A percentile compares a stretch with the other conserved stretches of the same genome.
Conservation (phyloP, 768 basidiomycete species). For the Gautieria morchelliformis region DNA sequence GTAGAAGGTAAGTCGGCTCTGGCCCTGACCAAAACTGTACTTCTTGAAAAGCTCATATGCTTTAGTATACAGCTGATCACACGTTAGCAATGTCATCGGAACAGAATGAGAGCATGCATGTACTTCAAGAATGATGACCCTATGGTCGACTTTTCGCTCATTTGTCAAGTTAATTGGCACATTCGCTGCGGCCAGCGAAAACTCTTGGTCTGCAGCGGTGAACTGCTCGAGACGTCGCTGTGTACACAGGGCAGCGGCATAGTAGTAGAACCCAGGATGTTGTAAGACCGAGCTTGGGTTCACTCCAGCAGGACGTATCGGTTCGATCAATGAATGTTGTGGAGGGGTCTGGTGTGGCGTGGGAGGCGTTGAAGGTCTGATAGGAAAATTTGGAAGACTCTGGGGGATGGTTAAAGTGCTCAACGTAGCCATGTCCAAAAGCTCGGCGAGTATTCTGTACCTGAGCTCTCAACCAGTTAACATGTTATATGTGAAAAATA, state of each 20-base stretch:
- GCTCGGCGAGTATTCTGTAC: conserved; percentile 82
- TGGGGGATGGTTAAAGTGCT: conserved; percentile 48
- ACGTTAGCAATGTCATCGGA: not conserved
- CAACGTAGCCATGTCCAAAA: conserved; percentile 66
- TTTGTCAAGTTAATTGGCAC: conserved; percentile 57
- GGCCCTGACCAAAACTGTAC: conserved; percentile 43
- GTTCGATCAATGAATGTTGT: conserved; percentile 30
- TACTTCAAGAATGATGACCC: conserved; percentile 76
- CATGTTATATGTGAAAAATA: not conserved
- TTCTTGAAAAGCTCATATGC: conserved; percentile 91
- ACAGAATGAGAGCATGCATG: conserved; percentile 12
- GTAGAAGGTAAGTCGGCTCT: conserved; percentile 76
- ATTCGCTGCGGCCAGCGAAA: conserved; percentile 6
- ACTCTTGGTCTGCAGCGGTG: conserved; percentile 8
- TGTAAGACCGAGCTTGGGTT: conserved; percentile 80
- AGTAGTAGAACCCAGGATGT: conserved; percentile 90
- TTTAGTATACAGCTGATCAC: conserved; percentile 75
- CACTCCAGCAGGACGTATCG: conserved; percentile 51
- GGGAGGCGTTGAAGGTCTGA: conserved; percentile 6
- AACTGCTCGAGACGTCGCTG: conserved; percentile 67
- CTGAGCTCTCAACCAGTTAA: conserved; percentile 28
- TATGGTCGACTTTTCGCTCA: conserved; percentile 89
- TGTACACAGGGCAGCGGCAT: conserved; percentile 79
- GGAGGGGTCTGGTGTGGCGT: conserved; percentile 18
- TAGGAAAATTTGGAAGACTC: conserved; percentile 33